Percentiles rank a stretch among this genome's conserved stretches.
Conservation (phyloP, 495 filamentous ascomycete genomes). For the Penicillium maclennaniae region DNA sequence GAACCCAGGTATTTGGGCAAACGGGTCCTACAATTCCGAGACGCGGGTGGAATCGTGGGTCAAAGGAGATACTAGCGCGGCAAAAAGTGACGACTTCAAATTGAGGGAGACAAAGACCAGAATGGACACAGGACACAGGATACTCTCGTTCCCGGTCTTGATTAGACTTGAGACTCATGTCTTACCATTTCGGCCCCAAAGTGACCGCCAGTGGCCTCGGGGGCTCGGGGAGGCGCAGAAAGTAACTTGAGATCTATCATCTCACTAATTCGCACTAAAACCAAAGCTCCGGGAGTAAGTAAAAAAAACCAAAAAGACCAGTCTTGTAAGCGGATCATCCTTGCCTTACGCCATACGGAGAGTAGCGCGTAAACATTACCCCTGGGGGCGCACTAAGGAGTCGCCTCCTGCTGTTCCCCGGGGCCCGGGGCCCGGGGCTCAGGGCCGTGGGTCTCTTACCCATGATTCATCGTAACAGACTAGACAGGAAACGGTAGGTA, state of each 20-base stretch:
- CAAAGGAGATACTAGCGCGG: neutral
- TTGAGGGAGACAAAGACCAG: neutral
- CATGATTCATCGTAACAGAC: conserved; percentile 22
- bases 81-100: neutral
- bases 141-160: neutral
- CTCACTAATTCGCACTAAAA: conserved; percentile 41
- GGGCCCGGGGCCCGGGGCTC: conserved; percentile 39
- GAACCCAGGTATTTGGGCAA: conserved; percentile 3
- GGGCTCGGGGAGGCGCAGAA: conserved; percentile 20
- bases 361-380: conserved; percentile 27
- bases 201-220: neutral
- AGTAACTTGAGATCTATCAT: conserved; percentile 44
- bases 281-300: conserved; percentile 34
- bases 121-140: neutral
- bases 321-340: conserved; percentile 31
- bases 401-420: conserved; percentile 37
- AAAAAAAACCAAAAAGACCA: conserved; percentile 4
- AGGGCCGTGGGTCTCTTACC: conserved; percentile 33
- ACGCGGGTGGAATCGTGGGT: conserved; percentile 5
- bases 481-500: conserved; percentile 15
- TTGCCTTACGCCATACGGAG: conserved; percentile 31
- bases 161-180: neutral
- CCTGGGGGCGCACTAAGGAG: conserved; percentile 15
- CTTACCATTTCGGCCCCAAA: neutral
- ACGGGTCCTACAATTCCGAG: conserved; percentile 12